Evolutionary conservation across 768 basidiomycete species (phyloP).

Genomic region (Hygrocybe coccinea): DNA sequence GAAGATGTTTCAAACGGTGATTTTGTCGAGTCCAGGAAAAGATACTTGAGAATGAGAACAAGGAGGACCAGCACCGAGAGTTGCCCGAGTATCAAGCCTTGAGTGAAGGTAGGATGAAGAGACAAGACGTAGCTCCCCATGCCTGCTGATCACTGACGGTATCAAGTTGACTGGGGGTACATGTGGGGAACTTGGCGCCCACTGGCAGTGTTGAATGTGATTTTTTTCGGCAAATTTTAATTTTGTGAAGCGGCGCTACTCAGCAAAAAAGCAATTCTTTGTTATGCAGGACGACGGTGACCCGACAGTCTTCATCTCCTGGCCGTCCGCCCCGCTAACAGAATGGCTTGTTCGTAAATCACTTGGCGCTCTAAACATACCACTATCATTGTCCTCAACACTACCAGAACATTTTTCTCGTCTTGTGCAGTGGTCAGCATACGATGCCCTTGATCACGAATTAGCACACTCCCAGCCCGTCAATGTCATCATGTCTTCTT

Average conservation of each 20-base stretch:
- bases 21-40: conserved; percentile 81
- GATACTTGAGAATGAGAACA: conserved; percentile 82
- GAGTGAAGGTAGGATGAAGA: conserved; percentile 87
- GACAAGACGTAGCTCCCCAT: conserved; percentile 64
- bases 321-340: conserved; percentile 50
- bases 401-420: conserved; percentile 7
- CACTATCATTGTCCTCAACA: conserved; percentile 19
- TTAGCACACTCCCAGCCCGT: conserved; percentile 51
- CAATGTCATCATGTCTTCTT: conserved; percentile 67
- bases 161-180: not conserved
- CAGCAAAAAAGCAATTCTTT: no score
- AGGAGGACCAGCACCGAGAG: conserved; percentile 78
- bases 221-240: not conserved
- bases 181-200: not conserved
- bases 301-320: conserved; percentile 30
- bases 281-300: no score
- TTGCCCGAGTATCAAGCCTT: conserved; percentile 90
- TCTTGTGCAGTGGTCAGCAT: conserved; percentile 79
- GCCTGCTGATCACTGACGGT: not conserved
- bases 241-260: not conserved
- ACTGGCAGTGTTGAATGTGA: not conserved
- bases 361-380: conserved; percentile 24
- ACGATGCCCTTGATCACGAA: conserved; percentile 81
- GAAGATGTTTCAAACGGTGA: conserved; percentile 50
- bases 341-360: conserved; percentile 41